Evolutionary conservation across 768 basidiomycete species (phyloP).

Genomic region (Daedalea quercina): DNA sequence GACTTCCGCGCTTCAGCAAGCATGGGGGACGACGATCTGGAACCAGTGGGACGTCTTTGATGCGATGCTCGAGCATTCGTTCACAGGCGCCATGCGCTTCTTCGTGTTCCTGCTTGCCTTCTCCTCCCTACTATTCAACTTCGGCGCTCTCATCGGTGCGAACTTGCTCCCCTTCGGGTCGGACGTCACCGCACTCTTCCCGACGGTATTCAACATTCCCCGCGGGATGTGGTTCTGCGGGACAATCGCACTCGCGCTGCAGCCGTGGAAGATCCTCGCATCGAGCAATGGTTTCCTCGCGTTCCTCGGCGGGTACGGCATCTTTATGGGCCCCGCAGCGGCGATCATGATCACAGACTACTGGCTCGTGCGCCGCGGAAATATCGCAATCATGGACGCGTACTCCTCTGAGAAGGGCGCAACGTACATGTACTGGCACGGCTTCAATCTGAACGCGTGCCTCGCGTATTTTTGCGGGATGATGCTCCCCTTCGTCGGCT

Average conservation of each 20-base stretch:
- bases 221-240: conserved; percentile 19
- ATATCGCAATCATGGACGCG: conserved; percentile 9
- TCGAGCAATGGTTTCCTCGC: conserved; percentile 14
- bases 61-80: conserved; percentile 14
- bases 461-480: conserved; percentile 13
- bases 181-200: conserved; percentile 14
- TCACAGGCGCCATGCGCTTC: conserved; percentile 8
- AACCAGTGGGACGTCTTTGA: conserved; percentile 16
- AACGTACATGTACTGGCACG: conserved; percentile 15
- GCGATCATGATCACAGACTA: conserved; percentile 17
- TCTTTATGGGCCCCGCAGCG: conserved; percentile 16
- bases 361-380: conserved; percentile 14
- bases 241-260: conserved; percentile 11
- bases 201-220: conserved; percentile 12
- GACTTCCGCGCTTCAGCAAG: conserved; percentile 12
- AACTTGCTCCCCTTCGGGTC: conserved; percentile 15
- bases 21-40: conserved; percentile 15
- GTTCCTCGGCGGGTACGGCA: conserved; percentile 14
- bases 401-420: conserved; percentile 8
- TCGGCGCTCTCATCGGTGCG: conserved; percentile 13
- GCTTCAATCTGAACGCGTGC: conserved; percentile 12
- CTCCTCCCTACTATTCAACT: conserved; percentile 13
- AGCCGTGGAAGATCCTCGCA: conserved; percentile 17
- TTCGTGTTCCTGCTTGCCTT: conserved; percentile 15
- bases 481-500: conserved; percentile 13